phyloP scores from a whole-genome alignment of 257 asterid species.

The Scutellaria galericulata region DNA sequence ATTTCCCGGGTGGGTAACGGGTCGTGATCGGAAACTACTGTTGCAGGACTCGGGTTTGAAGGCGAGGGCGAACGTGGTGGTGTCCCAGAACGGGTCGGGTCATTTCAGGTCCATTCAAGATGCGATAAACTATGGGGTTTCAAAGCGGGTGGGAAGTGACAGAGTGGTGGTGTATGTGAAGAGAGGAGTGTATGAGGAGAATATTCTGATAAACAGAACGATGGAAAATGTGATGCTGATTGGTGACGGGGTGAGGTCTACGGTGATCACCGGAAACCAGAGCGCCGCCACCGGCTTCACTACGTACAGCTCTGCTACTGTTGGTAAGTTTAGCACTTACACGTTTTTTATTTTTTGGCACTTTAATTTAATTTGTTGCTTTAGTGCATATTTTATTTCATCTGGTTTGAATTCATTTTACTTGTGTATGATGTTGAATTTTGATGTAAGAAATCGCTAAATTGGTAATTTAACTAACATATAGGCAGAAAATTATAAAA shows the following conservation, averaged over 20 bases:
- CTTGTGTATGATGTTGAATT: too few species aligned
- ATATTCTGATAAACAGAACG: conserved; percentile 47
- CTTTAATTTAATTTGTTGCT: too few species aligned
- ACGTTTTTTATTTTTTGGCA: not conserved
- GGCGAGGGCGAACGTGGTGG: conserved; percentile 52
- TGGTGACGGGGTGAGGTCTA: conserved; percentile 73
- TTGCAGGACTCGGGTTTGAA: conserved; percentile 44
- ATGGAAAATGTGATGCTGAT: conserved; percentile 71
- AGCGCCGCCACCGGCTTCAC: conserved; percentile 69
- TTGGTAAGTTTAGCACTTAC: conserved; percentile 49
- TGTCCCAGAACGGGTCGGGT: conserved; percentile 71
- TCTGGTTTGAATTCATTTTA: too few species aligned
- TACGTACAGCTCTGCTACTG: conserved; percentile 79
- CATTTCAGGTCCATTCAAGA: conserved; percentile 66
- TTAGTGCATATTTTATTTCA: not conserved
- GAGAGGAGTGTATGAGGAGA: conserved; percentile 75
- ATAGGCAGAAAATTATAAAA: too few species aligned
- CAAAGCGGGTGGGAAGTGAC: conserved; percentile 44
- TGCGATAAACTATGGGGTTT: conserved; percentile 58
- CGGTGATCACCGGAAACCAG: conserved; percentile 70
- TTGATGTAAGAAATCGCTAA: too few species aligned
- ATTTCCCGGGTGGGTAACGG: conserved; percentile 55
- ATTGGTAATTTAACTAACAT: too few species aligned
- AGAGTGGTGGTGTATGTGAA: conserved; percentile 72
- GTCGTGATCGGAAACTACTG: conserved; percentile 51